Conservation (phyloP, 495 filamentous ascomycete species). For the Massariosphaeria phaeospora region DNA sequence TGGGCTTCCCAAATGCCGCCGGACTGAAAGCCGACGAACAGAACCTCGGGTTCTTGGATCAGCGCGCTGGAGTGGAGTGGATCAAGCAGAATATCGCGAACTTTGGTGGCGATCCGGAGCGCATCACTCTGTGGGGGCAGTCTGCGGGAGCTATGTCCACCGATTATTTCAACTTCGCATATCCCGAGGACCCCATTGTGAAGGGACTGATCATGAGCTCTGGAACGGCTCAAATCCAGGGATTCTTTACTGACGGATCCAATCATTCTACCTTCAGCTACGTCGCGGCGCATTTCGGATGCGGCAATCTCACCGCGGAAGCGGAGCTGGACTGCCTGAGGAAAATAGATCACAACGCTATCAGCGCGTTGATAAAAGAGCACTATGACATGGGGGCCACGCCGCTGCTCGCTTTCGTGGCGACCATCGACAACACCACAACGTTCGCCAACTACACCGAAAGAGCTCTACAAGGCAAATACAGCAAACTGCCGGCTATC, state of each 20-base stretch:
- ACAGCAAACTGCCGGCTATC: conserved; percentile 28
- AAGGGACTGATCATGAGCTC: conserved; percentile 46
- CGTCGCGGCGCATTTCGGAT: conserved; percentile 33
- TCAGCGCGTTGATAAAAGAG: conserved; percentile 11
- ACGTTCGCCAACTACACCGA: conserved; percentile 31
- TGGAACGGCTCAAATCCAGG: conserved; percentile 37
- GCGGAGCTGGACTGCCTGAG: conserved; percentile 27
- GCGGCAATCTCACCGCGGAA: conserved; percentile 1
- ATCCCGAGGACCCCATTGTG: conserved; percentile 45
- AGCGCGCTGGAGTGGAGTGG: conserved; percentile 49
- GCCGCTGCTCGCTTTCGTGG: conserved; percentile 15
- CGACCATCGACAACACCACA: conserved; percentile 18
- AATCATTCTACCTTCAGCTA: conserved; percentile 45
- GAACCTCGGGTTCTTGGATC: conserved; percentile 58
- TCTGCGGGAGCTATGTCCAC: conserved; percentile 43
- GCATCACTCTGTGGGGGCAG: conserved; percentile 48
- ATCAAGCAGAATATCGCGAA: conserved; percentile 39
- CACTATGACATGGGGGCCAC: conserved; percentile 9
- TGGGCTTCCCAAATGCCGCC: conserved; percentile 55
- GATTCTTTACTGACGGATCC: conserved; percentile 35
- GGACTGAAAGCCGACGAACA: conserved; percentile 36
- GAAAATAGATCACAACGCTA: conserved; percentile 9
- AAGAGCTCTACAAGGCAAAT: conserved; percentile 22
- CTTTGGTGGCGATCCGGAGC: conserved; percentile 59
- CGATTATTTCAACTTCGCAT: conserved; percentile 43